Base-by-base conservation (phyloP, 2,329 filamentous ascomycete species). In the Cadophora malorum region DNA sequence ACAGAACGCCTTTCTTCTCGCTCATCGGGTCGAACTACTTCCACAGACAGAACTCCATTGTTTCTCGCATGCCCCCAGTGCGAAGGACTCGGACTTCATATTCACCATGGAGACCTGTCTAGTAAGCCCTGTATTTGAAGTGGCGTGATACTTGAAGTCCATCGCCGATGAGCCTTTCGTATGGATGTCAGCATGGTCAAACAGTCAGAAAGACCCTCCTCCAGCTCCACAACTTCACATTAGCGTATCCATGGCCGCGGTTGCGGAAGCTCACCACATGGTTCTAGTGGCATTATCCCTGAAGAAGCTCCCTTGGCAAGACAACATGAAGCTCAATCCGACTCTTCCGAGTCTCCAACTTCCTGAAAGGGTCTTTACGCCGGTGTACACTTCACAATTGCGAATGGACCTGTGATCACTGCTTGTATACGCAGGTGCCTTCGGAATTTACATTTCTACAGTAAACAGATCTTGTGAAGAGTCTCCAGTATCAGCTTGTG, bases 1-100 rank as follows among this genome's bases (percentile, higher is more conserved):
- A 14, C 19, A 23, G 4, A 38, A 21, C 14, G 55, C 53, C 28
- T 21, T 21, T 31, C 3, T 35, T 56, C 19, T 21, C 19, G 35
- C n/a, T 23, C 33, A 23, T 23, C 9, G 3, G 6, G 8, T 41
- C 23, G 33, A 25, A 19, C 16, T 25, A 35, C 19, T 25, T 10
- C n/a, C 33, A 45, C 5, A 59, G 55, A 4, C 33, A 38, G 5
- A 58, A 4, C 23, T 21, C 16, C 5, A 33, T 10, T 58, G 28
- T 33, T 33, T 55, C 25, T 53, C 16, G 23, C 21, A 55, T 3
- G 28, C 16, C 52, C 52, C 52, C 52, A n/a, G 52, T 67, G 65
- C 65, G 23, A 56, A 59, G 47, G 60, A 55, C 16, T 33, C 28
- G 45, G 45, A 49, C 45, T 21, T 49, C 45, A 21, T 8, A 21